Conservation (phyloP, 2,329 filamentous ascomycete species). For the Dactylellina cionopaga region DNA sequence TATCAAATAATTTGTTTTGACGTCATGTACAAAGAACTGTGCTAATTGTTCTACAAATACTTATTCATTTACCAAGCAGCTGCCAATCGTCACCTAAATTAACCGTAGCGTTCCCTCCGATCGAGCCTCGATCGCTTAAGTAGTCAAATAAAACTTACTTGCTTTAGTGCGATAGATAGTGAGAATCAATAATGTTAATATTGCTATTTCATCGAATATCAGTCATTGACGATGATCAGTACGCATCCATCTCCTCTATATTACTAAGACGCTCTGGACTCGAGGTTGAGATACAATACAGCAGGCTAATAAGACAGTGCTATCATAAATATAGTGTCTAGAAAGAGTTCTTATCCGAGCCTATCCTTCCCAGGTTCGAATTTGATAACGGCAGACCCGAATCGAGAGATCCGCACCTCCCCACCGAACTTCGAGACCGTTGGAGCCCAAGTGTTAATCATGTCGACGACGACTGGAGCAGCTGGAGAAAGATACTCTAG, state of each 20-base stretch:
- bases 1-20: no score
- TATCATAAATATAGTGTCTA: background rate
- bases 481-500: background rate
- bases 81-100: no score
- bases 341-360: background rate
- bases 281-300: background rate
- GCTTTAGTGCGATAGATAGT: no score
- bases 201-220: background rate
- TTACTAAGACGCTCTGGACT: background rate
- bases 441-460: conserved; percentile 13
- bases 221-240: background rate
- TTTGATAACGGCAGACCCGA: conserved; percentile 23
- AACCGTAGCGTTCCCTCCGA: no score
- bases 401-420: conserved; percentile 17
- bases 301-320: background rate
- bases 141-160: no score
- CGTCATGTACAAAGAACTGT: no score
- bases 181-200: background rate
- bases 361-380: conserved; percentile 1
- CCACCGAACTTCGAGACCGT: conserved; percentile 5
- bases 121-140: no score
- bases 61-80: no score
- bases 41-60: no score
- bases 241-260: background rate
- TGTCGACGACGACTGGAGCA: background rate